Conservation (phyloP, 2,329 filamentous ascomycete genomes). For the Phyllosticta paracitricarpa region DNA sequence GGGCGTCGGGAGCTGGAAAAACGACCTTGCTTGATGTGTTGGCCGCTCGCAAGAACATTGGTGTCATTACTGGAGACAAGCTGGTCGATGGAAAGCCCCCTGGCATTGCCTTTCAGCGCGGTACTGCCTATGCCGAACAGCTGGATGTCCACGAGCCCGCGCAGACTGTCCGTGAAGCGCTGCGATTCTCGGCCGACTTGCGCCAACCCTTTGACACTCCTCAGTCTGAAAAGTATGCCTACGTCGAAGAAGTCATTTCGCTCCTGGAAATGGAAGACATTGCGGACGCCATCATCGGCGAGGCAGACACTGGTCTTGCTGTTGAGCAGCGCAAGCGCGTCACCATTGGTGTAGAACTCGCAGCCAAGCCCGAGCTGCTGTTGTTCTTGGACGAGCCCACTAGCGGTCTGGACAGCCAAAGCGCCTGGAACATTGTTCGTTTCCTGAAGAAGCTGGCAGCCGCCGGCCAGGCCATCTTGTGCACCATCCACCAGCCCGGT, state of each 20-base stretch:
- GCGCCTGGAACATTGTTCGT: slow-evolving; percentile 66
- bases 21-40: slow-evolving; percentile 76
- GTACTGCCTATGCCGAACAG: slow-evolving; percentile 56
- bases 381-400: slow-evolving; percentile 75
- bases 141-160: slow-evolving; percentile 54
- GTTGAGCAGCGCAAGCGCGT: slow-evolving; percentile 61
- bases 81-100: slow-evolving; percentile 50
- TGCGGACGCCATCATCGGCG: slow-evolving; percentile 56
- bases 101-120: slow-evolving; percentile 52
- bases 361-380: slow-evolving; percentile 58
- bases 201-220: slow-evolving; percentile 51
- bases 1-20: slow-evolving; percentile 70
- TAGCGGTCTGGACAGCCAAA: slow-evolving; percentile 62
- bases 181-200: slow-evolving; percentile 56
- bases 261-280: slow-evolving; percentile 56
- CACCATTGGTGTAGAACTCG: slow-evolving; percentile 52
- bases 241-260: slow-evolving; percentile 57
- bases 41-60: slow-evolving; percentile 53
- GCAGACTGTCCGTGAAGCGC: slow-evolving; percentile 54
- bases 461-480: slow-evolving; percentile 80
- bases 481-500: slow-evolving; percentile 86
- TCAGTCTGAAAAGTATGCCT: slow-evolving; percentile 51
- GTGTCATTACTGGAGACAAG: slow-evolving; percentile 53
- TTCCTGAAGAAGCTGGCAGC: slow-evolving; percentile 67
- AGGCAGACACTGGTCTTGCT: slow-evolving; percentile 49